phyloP scores from a whole-genome alignment of 352 stramenopile species.

The Phytophthora syringae region DNA sequence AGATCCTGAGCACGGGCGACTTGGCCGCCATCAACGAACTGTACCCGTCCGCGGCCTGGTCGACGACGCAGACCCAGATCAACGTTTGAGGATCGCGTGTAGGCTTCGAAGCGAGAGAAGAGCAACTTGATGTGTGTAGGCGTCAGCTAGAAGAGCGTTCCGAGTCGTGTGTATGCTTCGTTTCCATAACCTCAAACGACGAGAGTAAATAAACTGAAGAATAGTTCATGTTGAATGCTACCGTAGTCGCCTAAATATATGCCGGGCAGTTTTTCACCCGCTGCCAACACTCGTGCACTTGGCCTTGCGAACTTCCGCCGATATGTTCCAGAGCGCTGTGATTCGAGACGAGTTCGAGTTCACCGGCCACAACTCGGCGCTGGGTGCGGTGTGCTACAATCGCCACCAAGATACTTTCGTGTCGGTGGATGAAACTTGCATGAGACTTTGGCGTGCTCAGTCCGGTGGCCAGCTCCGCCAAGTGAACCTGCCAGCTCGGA shows the following conservation, averaged over 20 bases:
- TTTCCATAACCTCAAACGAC: slow-evolving; percentile 19
- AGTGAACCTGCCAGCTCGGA: slow-evolving; percentile 63
- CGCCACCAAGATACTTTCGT: slow-evolving; percentile 70
- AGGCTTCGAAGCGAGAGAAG: slow-evolving; percentile 13
- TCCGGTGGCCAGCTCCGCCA: slow-evolving; percentile 41
- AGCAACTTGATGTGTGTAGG: slow-evolving; percentile 29
- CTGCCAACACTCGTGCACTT: no score
- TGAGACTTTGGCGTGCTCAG: slow-evolving; percentile 52
- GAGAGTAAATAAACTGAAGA: slow-evolving; percentile 34
- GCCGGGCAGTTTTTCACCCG: no score
- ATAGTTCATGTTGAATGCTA: slow-evolving; percentile 26
- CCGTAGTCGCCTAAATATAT: no score
- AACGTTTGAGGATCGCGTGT: slow-evolving; percentile 22
- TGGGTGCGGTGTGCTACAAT: slow-evolving; percentile 76
- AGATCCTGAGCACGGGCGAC: slow-evolving; percentile 51
- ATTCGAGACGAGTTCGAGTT: slow-evolving; percentile 70
- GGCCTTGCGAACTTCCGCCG: no score
- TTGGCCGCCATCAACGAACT: slow-evolving; percentile 57
- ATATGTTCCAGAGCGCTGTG: slow-evolving; percentile 75
- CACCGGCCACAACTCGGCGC: slow-evolving; percentile 61
- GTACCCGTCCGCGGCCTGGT: slow-evolving; percentile 40
- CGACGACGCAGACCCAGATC: slow-evolving; percentile 38
- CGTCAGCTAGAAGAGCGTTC: slow-evolving; percentile 32
- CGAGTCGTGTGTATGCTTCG: slow-evolving; percentile 21
- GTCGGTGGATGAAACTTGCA: slow-evolving; percentile 53